Conservation (phyloP, 1,284 basidiomycete genomes). For the Moesziomyces sp. region DNA sequence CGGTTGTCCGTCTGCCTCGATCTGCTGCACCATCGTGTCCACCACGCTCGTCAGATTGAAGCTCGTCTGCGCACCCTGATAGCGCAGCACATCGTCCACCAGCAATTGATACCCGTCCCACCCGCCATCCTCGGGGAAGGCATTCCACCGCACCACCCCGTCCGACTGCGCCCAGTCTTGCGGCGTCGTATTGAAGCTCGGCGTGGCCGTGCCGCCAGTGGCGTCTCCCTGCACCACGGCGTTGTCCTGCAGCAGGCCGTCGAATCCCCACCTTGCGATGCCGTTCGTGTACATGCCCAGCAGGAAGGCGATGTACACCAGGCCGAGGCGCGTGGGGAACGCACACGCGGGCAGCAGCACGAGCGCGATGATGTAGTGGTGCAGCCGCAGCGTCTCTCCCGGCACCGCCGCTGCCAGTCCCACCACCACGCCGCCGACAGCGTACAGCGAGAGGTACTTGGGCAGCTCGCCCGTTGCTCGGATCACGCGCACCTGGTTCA, state of each 20-base stretch:
- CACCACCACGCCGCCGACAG: conserved; percentile 75
- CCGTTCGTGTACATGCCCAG: conserved; percentile 78
- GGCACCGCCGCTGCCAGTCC: conserved; percentile 79
- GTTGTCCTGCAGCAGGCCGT: conserved; percentile 80
- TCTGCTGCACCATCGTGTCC: conserved; percentile 8
- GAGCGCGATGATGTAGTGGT: conserved; percentile 77
- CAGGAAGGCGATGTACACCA: conserved; percentile 81
- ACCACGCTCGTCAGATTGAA: conserved; percentile 48
- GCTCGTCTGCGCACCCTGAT: conserved; percentile 73
- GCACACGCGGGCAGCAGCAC: conserved; percentile 80
- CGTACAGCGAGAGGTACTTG: conserved; percentile 72
- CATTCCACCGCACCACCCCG: conserved; percentile 73
- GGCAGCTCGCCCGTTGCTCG: conserved; percentile 84
- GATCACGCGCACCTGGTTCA: conserved; percentile 85
- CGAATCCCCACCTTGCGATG: conserved; percentile 71
- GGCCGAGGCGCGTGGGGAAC: conserved; percentile 81
- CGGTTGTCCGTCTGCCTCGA: neutral
- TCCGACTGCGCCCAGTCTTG: conserved; percentile 7
- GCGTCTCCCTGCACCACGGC: conserved; percentile 82
- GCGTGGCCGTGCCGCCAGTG: conserved; percentile 76
- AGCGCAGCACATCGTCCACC: conserved; percentile 85
- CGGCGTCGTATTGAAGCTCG: conserved; percentile 73
- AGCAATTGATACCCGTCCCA: conserved; percentile 83
- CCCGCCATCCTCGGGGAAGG: conserved; percentile 70
- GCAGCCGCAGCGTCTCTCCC: conserved; percentile 66